phyloP scores from a whole-genome alignment of 305 asterid species.

The Petunia hybrid region DNA sequence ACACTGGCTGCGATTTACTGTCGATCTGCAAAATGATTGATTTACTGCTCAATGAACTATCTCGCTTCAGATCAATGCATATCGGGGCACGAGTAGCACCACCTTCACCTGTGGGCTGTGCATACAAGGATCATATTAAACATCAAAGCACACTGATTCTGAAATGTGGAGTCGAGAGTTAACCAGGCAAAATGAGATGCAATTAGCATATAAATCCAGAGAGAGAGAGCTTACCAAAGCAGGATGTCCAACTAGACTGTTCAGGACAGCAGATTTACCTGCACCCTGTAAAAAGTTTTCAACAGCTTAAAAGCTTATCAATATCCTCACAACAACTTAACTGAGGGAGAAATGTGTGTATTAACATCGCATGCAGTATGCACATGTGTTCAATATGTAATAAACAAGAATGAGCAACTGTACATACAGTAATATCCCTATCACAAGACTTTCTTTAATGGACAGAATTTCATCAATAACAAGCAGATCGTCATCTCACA shows the following conservation, averaged over 20 bases:
- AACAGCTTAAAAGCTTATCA: slow-evolving; percentile 29
- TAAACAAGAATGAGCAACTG: neutral
- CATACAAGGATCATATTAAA: neutral
- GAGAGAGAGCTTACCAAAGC: slow-evolving; percentile 69
- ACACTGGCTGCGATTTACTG: slow-evolving; percentile 88
- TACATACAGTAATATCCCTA: slow-evolving; percentile 2
- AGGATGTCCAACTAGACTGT: slow-evolving; percentile 96
- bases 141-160: neutral
- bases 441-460: slow-evolving; percentile 3
- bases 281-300: slow-evolving; percentile 76
- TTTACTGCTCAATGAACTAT: slow-evolving; percentile 86
- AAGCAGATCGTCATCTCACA: neutral
- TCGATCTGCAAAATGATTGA: slow-evolving; percentile 90
- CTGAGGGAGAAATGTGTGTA: neutral
- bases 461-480: neutral
- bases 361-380: slow-evolving; percentile 26
- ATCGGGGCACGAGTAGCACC: slow-evolving; percentile 99
- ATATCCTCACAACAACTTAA: slow-evolving; percentile 4
- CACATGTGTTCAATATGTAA: slow-evolving; percentile 7
- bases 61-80: slow-evolving; percentile 87
- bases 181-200: slow-evolving; percentile 13
- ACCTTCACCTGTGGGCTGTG: slow-evolving; percentile 99
- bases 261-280: slow-evolving; percentile 95
- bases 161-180: neutral
- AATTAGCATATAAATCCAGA: slow-evolving; percentile 18